phyloP scores from a whole-genome alignment of 768 basidiomycete genomes.

The Tylopilus rubrobrunneus region DNA sequence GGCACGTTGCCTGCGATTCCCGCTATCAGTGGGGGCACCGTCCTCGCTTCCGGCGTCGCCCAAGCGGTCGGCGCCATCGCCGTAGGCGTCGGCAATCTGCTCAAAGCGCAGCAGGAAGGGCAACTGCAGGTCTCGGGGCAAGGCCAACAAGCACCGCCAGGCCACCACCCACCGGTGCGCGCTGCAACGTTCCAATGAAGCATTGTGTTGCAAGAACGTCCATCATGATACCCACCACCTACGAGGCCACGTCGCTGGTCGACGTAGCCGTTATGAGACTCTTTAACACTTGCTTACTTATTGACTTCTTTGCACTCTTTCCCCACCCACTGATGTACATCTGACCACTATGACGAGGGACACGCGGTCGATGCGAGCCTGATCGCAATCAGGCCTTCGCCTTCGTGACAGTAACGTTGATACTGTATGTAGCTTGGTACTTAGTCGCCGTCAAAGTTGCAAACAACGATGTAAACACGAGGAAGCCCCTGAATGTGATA shows the following conservation, averaged over 20 bases:
- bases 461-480: constrained; percentile 28
- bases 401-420: constrained; percentile 7
- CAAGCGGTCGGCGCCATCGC: constrained; percentile 80
- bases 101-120: constrained; percentile 47
- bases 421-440: constrained; percentile 18
- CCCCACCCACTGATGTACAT: constrained; percentile 6
- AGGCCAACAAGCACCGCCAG: constrained; percentile 11
- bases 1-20: constrained; percentile 73
- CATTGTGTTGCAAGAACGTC: neutral
- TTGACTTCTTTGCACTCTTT: constrained; percentile 8
- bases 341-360: constrained; percentile 7
- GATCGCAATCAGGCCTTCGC: constrained; percentile 12
- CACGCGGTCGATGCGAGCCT: constrained; percentile 5
- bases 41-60: constrained; percentile 68
- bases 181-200: constrained; percentile 30
- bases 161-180: constrained; percentile 26
- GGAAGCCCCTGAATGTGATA: constrained; percentile 18
- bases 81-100: constrained; percentile 61
- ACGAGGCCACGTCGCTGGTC: constrained; percentile 20
- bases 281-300: constrained; percentile 19
- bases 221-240: neutral
- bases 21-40: constrained; percentile 64
- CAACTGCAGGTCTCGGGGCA: constrained; percentile 29
- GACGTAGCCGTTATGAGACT: constrained; percentile 18
- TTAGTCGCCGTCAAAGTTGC: constrained; percentile 14